Base-by-base conservation (phyloP, 1,284 basidiomycete species). In the Blastosporella zonata region DNA sequence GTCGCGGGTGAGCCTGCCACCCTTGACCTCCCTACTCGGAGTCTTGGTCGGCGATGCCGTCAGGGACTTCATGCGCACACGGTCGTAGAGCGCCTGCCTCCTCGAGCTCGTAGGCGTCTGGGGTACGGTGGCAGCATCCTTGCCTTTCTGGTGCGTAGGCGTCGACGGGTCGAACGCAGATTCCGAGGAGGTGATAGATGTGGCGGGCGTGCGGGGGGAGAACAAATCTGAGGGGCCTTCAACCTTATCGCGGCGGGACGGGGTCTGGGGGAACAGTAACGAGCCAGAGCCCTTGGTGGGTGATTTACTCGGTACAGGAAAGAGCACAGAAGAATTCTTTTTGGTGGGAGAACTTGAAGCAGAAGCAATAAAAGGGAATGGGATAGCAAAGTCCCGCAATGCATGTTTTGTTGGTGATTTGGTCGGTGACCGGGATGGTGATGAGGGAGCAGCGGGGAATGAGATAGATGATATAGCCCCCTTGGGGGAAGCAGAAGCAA, bases 21-120 rank as follows among this genome's bases (percentile, higher is more conserved):
- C 72, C 3, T 58, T 53, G 8, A 69, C 67, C 37, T 70, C 67
- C 37, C 65, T 68, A 46, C 67, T 72, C 28, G 69, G 66, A 34
- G 68, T 61, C 62, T 88, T 89, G 34, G 78, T 79, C 0, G 88
- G 86, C 13, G 85, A 81, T 13, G 73, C 69, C 0, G 79, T 79
- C 40, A 87, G 64, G 15, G 82, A 89, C 51, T 79, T 77, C 58
- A 84, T 81, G 10, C 84, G 83, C 36, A 91, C 71, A 22, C 88
- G 86, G 55, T 91, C 88, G 59, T 87, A 87, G 1, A 91, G 67
- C 2, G 88, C 88, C 55, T 83, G 79, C 35, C 88, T 77, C 38
- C 88, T 78, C 36, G 87, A 83, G 34, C 82, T 82, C 7, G 78
- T 78, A 0, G 88, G 87, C 2, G 87, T 90, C 54, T 77, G 64